Evolutionary conservation across 2,329 filamentous ascomycete species (phyloP).

Genomic region (Rhytidhysteron rufulum): DNA sequence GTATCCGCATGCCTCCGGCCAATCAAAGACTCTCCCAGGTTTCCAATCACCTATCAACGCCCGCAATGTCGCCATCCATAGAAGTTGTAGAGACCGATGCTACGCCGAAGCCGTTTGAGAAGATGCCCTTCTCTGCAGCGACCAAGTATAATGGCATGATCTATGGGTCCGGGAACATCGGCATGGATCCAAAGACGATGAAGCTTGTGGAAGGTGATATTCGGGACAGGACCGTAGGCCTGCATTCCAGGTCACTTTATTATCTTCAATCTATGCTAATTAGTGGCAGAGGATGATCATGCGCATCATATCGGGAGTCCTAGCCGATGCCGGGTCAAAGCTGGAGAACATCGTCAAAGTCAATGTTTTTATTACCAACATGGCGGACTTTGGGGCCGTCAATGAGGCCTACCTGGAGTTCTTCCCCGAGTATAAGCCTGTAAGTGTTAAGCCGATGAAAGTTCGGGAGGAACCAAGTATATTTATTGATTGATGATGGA

Average conservation of each 20-base stretch:
- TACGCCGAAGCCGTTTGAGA: slow-evolving; percentile 6
- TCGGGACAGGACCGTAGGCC: slow-evolving; percentile 50
- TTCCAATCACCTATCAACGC: slow-evolving; percentile 3
- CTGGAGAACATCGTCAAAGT: slow-evolving; percentile 63
- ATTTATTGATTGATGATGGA: not conserved
- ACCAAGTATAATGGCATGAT: slow-evolving; percentile 55
- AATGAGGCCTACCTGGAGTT: slow-evolving; percentile 55
- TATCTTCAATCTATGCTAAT: not conserved
- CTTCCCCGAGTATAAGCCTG: slow-evolving; percentile 47
- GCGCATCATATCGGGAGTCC: slow-evolving; percentile 39
- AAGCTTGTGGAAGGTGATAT: slow-evolving; percentile 56
- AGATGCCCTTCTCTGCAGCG: slow-evolving; percentile 53
- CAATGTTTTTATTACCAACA: slow-evolving; percentile 62
- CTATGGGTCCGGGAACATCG: slow-evolving; percentile 66
- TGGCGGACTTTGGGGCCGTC: slow-evolving; percentile 61
- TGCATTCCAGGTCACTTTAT: slow-evolving; percentile 1
- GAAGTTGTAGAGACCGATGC: slow-evolving; percentile 8
- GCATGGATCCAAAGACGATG: slow-evolving; percentile 53
- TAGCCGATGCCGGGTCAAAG: slow-evolving; percentile 57
- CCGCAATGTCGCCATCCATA: slow-evolving; percentile 6
- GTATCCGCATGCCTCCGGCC: not conserved
- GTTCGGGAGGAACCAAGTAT: not conserved
- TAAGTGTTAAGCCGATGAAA: slow-evolving; percentile 34
- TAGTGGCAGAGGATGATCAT: slow-evolving; percentile 4
- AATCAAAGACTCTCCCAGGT: not conserved